Evolutionary conservation across 1,139 yeast genomes (phyloP), one percentile per base, ranked within the genome.

Genomic region (Geotrichum phurueaensis): DNA sequence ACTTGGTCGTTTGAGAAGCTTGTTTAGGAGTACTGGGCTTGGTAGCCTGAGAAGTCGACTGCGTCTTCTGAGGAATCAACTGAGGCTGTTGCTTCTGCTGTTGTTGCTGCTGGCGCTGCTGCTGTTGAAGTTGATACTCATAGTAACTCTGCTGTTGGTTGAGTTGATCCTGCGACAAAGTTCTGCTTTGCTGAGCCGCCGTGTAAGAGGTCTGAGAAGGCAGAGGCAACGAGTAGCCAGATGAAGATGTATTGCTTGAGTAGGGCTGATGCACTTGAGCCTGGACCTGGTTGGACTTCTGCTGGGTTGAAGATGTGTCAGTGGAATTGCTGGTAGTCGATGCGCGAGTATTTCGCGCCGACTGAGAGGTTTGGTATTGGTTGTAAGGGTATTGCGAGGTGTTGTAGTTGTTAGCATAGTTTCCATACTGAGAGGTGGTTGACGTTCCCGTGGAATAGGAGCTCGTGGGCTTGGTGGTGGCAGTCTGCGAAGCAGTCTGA

Each of bases 171-270:
- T 53, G 56, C 20, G 56, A 53, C 18, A n/a, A 22, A 6, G 47
- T 18, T 33, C 47, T 52, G 47, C 2, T 31, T 22, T 31, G 31
- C 12, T 43, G 25, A 18, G 31, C n/a, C 6, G 36, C 10, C 13
- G 51, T 39, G 54, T 57, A 56, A 6, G 53, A 47, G 25, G 47
- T 52, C 49, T 57, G 60, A 12, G 60, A 57, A 7, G 60, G 54
- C 52, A 39, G 49, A 13, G 59, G 54, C 20, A 31, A 25, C 9
- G 56, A 31, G 54, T 58, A 58, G 7, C 54, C 43, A 18, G 60
- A 45, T 1, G 48, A n/a, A 5, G 54, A 23, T 20, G 54, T 10
- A 12, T 51, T 54, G 43, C n/a, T 29, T 49, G 60, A 53, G 54
- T 53, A 36, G 36, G 60, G 45, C 13, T 57, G 55, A 33, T 54